Base-by-base conservation (phyloP, 2,329 filamentous ascomycete genomes). In the Fonsecaea nubica region DNA sequence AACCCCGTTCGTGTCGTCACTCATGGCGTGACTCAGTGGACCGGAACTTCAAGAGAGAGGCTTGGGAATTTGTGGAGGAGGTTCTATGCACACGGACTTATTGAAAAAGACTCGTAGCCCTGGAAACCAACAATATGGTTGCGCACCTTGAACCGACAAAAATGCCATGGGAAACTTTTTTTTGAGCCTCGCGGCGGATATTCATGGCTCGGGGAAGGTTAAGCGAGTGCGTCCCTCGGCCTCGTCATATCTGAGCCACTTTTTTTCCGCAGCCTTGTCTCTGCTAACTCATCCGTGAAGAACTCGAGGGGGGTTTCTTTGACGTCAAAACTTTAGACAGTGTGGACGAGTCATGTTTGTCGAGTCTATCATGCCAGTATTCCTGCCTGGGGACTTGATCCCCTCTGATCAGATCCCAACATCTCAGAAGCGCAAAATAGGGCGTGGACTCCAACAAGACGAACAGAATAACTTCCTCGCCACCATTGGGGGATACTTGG, bases 321-420 rank as follows among this genome's bases (percentile, higher is more conserved):
- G 15, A 32, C 10, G 3, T 30, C 30, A n/a, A 30, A 3, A 4
- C 5, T 32, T 21, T 21, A 54, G 50, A 48, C 40, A 6, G 12
- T 25, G 38, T 40, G 10, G 8, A n/a, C 15, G 4, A 50, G 2
- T 12, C 18, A 38, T 50, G 8, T 38, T 30, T 32, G 33, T 38
- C 4, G 90, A 90, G 87, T 78, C 85, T 30, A 80, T 84, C 38
- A 82, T 87, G 33, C 79, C 83, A n/a, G 80, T 94, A 69, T 86
- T 97, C 68, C 86, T 98, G 6, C 95, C 95, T 0, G 93, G 95
- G 71, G 93, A 97, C 73, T 76, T 81, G 36, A 85, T 97, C 54
- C 87, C 92, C 65, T 77, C 85, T 0, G 83, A 86, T 32, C 80
- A 86, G 40, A 84, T 96, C 42, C 92, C 92, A 2, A 86, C 86